These are phyloP conservation scores for Pilasporangium apinafurcum DNA, from an alignment of 352 stramenopile genomes.

Conservation along the genomic window DNA sequence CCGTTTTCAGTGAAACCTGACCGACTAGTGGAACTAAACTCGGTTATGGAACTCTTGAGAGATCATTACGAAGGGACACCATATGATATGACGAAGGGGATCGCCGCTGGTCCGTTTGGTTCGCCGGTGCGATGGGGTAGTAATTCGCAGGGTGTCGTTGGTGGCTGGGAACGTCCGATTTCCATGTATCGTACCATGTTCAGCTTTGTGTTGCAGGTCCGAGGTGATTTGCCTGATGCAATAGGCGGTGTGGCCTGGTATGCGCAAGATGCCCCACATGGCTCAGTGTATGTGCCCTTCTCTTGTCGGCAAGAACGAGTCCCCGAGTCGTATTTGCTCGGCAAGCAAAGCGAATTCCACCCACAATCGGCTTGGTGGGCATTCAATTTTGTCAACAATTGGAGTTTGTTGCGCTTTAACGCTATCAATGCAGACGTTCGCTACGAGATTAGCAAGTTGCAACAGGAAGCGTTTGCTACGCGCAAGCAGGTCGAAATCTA, in stretches of 20 bases:
- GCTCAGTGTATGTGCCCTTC: conserved; percentile 73
- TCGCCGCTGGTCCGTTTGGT: conserved; percentile 88
- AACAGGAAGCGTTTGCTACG: conserved; percentile 27
- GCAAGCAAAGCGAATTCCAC: conserved; percentile 66
- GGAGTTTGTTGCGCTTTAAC: conserved; percentile 71
- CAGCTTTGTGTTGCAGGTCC: conserved; percentile 69
- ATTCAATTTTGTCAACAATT: conserved; percentile 87
- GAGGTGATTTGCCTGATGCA: conserved; percentile 22
- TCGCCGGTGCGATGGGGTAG: conserved; percentile 79
- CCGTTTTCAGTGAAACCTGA: conserved; percentile 74
- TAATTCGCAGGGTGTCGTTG: conserved; percentile 34
- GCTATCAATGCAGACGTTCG: conserved; percentile 58
- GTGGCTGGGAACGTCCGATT: conserved; percentile 86
- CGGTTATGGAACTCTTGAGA: conserved; percentile 81
- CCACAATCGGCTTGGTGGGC: conserved; percentile 72
- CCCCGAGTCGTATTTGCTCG: conserved; percentile 49
- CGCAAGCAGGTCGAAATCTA: conserved; percentile 8
- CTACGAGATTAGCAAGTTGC: conserved; percentile 20
- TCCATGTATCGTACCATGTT: conserved; percentile 88
- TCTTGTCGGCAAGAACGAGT: conserved; percentile 41
- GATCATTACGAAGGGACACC: conserved; percentile 89
- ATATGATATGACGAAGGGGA: conserved; percentile 84
- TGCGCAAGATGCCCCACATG: conserved; percentile 50
- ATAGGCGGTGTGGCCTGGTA: conserved; percentile 64
- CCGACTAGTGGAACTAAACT: conserved; percentile 26